Conservation (phyloP, 129 eudicot genomes). For the Rutidosis leptorrhynchoides region DNA sequence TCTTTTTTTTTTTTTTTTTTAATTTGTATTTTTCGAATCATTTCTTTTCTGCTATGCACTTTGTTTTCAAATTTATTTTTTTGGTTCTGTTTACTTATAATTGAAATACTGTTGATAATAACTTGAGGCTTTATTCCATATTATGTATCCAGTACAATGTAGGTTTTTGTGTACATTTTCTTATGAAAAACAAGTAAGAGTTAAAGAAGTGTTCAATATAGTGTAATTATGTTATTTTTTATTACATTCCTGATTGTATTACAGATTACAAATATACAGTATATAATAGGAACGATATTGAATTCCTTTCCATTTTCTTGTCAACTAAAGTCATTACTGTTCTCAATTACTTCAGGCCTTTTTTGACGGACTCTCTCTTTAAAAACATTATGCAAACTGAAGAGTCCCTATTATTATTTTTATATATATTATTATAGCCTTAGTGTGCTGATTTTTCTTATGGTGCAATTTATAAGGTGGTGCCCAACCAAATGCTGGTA, state of each 20-base stretch:
- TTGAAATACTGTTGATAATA: neutral
- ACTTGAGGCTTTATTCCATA: neutral
- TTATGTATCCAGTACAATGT: neutral
- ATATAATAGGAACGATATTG: no score
- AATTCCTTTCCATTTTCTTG: slow-evolving; percentile 5
- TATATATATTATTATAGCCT: neutral
- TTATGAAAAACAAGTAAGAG: neutral
- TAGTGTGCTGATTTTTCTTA: slow-evolving; percentile 15
- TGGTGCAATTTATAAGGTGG: slow-evolving; percentile 38
- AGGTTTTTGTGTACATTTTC: neutral
- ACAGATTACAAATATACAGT: no score
- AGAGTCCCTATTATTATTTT: neutral
- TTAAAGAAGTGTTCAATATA: neutral
- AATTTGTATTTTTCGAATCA: neutral
- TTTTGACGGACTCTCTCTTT: neutral
- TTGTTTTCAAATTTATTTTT: neutral
- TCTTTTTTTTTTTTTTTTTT: no score
- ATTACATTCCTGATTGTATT: no score
- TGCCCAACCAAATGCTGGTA: slow-evolving; percentile 52
- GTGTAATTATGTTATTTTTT: neutral
- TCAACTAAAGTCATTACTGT: neutral
- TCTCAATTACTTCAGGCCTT: neutral
- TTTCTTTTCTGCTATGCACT: neutral
- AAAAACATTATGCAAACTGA: neutral
- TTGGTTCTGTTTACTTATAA: no score